phyloP scores from a whole-genome alignment of 2,329 filamentous ascomycete genomes.

The Lachnellula arida region DNA sequence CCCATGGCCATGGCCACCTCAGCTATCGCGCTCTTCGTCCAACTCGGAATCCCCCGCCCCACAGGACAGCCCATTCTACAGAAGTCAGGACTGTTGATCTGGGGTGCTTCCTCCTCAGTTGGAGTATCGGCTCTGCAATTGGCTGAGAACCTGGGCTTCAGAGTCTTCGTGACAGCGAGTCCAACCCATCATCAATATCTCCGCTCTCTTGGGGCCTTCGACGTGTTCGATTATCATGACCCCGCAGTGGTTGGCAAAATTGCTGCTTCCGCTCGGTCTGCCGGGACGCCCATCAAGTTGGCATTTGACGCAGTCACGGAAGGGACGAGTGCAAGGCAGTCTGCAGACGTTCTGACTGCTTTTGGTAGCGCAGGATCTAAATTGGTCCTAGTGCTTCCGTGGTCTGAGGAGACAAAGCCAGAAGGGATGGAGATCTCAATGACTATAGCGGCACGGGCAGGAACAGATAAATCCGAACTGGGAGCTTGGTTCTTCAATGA shows the following conservation, averaged over 20 bases:
- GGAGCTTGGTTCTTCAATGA: constrained; percentile 21
- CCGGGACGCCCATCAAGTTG: constrained; percentile 5
- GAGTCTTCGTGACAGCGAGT: constrained; percentile 36
- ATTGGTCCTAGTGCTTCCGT: not conserved
- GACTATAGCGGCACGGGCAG: not conserved
- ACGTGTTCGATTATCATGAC: constrained; percentile 38
- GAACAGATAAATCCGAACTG: not conserved
- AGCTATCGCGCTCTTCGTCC: constrained; percentile 8
- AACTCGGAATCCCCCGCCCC: constrained; percentile 11
- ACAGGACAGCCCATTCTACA: constrained; percentile 4
- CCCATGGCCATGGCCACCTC: constrained; percentile 25
- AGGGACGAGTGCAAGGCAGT: not conserved
- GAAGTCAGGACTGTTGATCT: constrained; percentile 31
- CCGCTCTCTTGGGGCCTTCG: constrained; percentile 36
- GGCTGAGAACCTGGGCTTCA: constrained; percentile 37
- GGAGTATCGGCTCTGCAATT: constrained; percentile 38
- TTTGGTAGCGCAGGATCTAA: constrained; percentile 2
- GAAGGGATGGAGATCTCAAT: not conserved
- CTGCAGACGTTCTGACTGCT: not conserved
- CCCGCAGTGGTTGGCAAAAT: constrained; percentile 9
- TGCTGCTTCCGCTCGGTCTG: constrained; percentile 1
- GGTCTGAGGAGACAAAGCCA: not conserved
- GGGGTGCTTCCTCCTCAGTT: constrained; percentile 21
- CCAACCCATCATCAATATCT: constrained; percentile 33
- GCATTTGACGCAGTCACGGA: constrained; percentile 12